phyloP scores from a whole-genome alignment of 2,329 filamentous ascomycete genomes.

The Fusarium oxysporum region DNA sequence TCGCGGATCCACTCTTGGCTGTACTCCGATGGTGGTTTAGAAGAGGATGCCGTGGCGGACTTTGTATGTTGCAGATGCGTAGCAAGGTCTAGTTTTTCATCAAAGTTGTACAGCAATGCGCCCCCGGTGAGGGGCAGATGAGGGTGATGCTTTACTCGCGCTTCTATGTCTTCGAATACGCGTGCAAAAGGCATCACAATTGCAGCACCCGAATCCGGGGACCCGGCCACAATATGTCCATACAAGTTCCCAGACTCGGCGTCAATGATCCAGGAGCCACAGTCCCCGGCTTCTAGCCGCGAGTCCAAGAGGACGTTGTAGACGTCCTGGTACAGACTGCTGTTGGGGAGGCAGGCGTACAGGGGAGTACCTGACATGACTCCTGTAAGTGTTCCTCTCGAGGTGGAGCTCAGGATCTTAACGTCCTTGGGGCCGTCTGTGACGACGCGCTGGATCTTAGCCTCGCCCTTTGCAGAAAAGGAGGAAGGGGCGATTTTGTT shows the following conservation, averaged over 20 bases:
- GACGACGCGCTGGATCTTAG: not conserved
- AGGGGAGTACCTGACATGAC: not conserved
- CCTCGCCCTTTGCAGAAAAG: rapidly evolving
- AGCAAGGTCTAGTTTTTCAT: not conserved
- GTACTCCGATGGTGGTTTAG: rapidly evolving
- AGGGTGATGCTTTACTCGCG: not conserved
- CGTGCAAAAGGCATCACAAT: not conserved
- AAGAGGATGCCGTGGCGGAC: not conserved
- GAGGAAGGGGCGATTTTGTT: not conserved
- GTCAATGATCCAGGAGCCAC: not conserved
- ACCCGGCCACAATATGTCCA: not conserved
- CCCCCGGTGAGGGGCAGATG: not conserved
- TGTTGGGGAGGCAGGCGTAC: not conserved
- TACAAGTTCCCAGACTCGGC: not conserved
- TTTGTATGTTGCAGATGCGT: not conserved
- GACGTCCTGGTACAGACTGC: not conserved
- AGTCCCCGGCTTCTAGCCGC: not conserved
- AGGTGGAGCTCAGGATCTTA: not conserved
- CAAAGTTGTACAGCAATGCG: not conserved
- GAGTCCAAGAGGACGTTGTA: not conserved
- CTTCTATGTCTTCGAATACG: not conserved
- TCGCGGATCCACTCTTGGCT: rapidly evolving
- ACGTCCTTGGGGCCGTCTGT: not conserved
- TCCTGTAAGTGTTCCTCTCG: not conserved
- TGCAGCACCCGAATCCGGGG: not conserved